Evolutionary conservation across 441 rosid species (phyloP), one percentile per base, ranked within the genome.

Genomic region (Jatropha multifida): DNA sequence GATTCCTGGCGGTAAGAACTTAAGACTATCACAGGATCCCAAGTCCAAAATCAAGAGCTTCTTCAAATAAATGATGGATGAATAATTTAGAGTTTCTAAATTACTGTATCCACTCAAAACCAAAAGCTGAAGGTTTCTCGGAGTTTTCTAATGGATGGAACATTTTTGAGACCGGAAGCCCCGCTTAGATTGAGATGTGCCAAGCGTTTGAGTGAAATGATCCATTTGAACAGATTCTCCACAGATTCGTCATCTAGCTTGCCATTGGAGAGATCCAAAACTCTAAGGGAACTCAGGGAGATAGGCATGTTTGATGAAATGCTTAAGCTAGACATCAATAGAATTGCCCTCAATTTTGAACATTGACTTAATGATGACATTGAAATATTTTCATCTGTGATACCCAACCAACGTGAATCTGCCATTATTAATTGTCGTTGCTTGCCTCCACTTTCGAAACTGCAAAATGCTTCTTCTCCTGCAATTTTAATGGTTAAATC

Each of bases 171-270:
- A 60, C 62, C 44, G 11, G 71, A 3, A 26, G 76, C 61, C 54
- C 82, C 82, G 48, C 80, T 78, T 17, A 83, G 76, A 76, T 83
- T 83, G 60, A 78, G 72, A 73, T 61, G 76, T 20, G 83, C 81
- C 2, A 83, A 73, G 62, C 83, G 83, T 63, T 75, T 46, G 37
- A 83, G 80, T 10, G 72, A 76, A 46, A 23, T 20, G 58, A 79
- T 79, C 79, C 73, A 67, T 12, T 54, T 41, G 66, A 51, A 27
- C 44, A 78, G 68, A 62, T 65, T 59, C 55, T 52, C 74, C 2
- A 55, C 41, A 1, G 67, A 42, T n/a, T 23, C 56, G 20, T 73
- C 66, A n/a, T 79, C 77, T 1, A 77, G 52, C 42, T 67, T 71
- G 42, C 49, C 55, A 61, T 60, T n/a, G 4, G 86, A 83, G 71